phyloP scores from a whole-genome alignment of 1,284 basidiomycete genomes.

The Pterulicium gracile region DNA sequence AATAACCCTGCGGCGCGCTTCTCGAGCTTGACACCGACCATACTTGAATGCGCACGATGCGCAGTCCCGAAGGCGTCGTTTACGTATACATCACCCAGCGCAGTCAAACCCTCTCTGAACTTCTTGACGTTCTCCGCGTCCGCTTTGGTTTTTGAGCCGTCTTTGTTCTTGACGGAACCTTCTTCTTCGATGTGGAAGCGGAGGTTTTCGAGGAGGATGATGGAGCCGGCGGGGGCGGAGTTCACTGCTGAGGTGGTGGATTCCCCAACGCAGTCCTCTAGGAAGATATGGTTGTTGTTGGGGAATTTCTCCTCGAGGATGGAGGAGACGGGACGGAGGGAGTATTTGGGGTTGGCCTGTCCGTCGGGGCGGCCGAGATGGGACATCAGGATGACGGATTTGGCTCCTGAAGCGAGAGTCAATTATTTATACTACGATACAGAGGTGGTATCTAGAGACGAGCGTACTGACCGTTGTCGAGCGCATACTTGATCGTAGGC shows the following conservation, averaged over 20 bases:
- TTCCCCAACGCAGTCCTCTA: conserved; percentile 79
- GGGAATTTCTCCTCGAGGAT: conserved; percentile 67
- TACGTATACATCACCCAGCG: conserved; percentile 93
- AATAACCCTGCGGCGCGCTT: conserved; percentile 93
- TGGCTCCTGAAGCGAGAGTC: conserved; percentile 49
- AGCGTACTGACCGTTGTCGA: conserved; percentile 63
- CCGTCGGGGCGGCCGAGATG: conserved; percentile 98
- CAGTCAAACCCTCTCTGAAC: conserved; percentile 84
- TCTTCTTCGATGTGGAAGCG: conserved; percentile 99
- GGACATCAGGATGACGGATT: conserved; percentile 89
- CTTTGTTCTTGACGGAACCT: conserved; percentile 87
- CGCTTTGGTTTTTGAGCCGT: conserved; percentile 90
- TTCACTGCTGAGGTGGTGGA: conserved; percentile 77
- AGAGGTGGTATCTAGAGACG: conserved; percentile 7
- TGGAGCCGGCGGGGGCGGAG: conserved; percentile 60
- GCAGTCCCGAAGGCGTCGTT: conserved; percentile 99
- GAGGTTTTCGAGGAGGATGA: conserved; percentile 95
- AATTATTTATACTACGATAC: conserved; percentile 4
- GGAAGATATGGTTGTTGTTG: conserved; percentile 42
- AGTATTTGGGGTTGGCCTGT: conserved; percentile 83
- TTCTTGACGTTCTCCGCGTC: conserved; percentile 72
- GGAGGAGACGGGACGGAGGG: conserved; percentile 76
- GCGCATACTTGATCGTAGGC: conserved; percentile 92
- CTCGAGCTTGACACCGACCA: conserved; percentile 94
- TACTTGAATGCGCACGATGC: conserved; percentile 96